Evolutionary conservation across 257 asterid genomes (phyloP), one percentile per base, ranked within the genome.

Genomic region (Echium plantagineum): DNA sequence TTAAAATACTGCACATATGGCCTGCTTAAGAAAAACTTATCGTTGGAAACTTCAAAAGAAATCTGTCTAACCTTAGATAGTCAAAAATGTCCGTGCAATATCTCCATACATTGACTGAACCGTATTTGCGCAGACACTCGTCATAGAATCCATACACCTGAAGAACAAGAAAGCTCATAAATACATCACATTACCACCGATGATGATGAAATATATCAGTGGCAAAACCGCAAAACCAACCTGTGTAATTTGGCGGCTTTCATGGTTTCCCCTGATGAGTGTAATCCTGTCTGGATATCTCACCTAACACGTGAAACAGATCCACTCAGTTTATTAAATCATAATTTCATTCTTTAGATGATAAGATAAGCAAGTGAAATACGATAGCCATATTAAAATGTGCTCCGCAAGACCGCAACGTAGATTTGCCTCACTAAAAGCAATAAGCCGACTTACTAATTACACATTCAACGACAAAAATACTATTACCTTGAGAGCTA

Each of bases 141-240:
- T 91, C 98, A 67, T 88, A 91, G 81, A 91, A 91, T 61, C 98
- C 96, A 66, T 91, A 91, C 21, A 91, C 98, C 98, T 91, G 85
- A 58, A 70, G 48, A 65, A 59, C 61, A 64, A 35, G 63, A 66
- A 66, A 58, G 30, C 52, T 64, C 51, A 20, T 69, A 49, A 64
- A 71, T 63, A 21, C 30, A 30, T 42, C 47, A 57, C 9, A 46
- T 56, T 55, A 64, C 52, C 72, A 35, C 60, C 46, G 61, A 68
- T 72, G 66, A 20, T 7, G 66, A 17, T 7, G 21, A 49, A 17
- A 58, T 64, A 68, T 61, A 71, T 28, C 22, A 38, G n/a, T 53
- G 22, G 35, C 22, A 53, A 68, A n/a, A n/a, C n/a, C n/a, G n/a
- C n/a, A n/a, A 58, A 71, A 46, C 64, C 66, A 68, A 91, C 98